Evolutionary conservation across 202 grass and related monocot genomes (phyloP).

Genomic region (Zizania palustris): DNA sequence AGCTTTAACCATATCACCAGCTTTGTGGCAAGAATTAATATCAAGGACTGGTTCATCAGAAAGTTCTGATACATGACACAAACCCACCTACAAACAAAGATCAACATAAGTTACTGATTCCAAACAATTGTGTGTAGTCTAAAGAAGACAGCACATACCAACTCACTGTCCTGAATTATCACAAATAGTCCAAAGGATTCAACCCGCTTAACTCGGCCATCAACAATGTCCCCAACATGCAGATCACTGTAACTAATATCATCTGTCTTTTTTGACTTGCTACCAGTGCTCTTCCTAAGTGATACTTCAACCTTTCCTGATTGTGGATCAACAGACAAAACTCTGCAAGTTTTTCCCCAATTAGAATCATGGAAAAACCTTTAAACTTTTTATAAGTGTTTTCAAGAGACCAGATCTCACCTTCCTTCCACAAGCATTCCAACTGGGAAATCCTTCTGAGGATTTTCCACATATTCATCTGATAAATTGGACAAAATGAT

Average conservation of each 20-base stretch:
- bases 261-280: slow-evolving; percentile 50
- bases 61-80: slow-evolving; percentile 94
- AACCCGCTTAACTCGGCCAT: slow-evolving; percentile 77
- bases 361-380: slow-evolving; percentile 23
- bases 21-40: slow-evolving; percentile 66
- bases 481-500: slow-evolving; percentile 87
- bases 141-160: slow-evolving; percentile 55
- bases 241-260: slow-evolving; percentile 56
- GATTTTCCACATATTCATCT: slow-evolving; percentile 82
- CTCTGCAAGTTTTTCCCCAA: slow-evolving; percentile 48
- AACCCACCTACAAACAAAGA: slow-evolving; percentile 74
- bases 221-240: slow-evolving; percentile 69
- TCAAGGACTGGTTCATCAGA: slow-evolving; percentile 79
- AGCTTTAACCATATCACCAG: slow-evolving; percentile 74
- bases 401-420: slow-evolving; percentile 49
- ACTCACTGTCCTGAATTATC: slow-evolving; percentile 60
- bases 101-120: slow-evolving; percentile 12
- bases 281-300: slow-evolving; percentile 57
- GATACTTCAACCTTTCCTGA: slow-evolving; percentile 86
- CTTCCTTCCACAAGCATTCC: slow-evolving; percentile 87
- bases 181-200: slow-evolving; percentile 92
- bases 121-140: slow-evolving; percentile 2
- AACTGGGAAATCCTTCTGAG: slow-evolving; percentile 78
- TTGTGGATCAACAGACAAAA: slow-evolving; percentile 62
- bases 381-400: slow-evolving; percentile 10